Conservation (phyloP, 306 rosid species). For the Elaeagnus macrophylla region DNA sequence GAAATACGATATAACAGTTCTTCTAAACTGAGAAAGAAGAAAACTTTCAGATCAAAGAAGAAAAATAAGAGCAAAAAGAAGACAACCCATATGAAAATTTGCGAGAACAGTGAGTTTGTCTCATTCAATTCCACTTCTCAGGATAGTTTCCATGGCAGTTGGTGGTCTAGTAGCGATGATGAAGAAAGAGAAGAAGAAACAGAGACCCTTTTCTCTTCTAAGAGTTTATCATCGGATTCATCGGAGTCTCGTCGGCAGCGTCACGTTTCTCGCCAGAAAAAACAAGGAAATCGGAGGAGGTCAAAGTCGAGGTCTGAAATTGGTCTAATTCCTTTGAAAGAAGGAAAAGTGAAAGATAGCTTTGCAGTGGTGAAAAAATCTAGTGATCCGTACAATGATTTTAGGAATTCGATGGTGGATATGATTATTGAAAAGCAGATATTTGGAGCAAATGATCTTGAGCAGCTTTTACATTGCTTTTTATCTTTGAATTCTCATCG, state of each 20-base stretch:
- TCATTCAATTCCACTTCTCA: constrained; percentile 40
- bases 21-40: constrained; percentile 7
- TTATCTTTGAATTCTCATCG: constrained; percentile 58
- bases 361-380: constrained; percentile 95
- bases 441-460: constrained; percentile 57
- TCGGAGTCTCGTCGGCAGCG: constrained; percentile 38
- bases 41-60: constrained; percentile 4
- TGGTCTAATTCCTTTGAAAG: constrained; percentile 41
- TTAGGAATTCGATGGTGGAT: constrained; percentile 84
- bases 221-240: constrained; percentile 66
- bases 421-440: constrained; percentile 94
- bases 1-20: constrained; percentile 16
- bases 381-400: constrained; percentile 83
- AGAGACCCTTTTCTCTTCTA: constrained; percentile 72
- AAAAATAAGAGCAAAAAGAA: constrained; percentile 29
- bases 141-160: constrained; percentile 41
- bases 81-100: constrained; percentile 30
- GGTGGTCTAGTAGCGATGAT: constrained; percentile 76
- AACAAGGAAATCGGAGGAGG: constrained; percentile 2
- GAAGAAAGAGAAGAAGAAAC: constrained; percentile 52
- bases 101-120: constrained; percentile 24
- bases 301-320: constrained; percentile 28
- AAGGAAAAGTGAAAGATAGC: constrained; percentile 68
- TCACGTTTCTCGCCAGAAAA: constrained; percentile 16
- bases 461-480: constrained; percentile 83